Conservation (phyloP, 331 rosid species). For the Rosa hybrid region DNA sequence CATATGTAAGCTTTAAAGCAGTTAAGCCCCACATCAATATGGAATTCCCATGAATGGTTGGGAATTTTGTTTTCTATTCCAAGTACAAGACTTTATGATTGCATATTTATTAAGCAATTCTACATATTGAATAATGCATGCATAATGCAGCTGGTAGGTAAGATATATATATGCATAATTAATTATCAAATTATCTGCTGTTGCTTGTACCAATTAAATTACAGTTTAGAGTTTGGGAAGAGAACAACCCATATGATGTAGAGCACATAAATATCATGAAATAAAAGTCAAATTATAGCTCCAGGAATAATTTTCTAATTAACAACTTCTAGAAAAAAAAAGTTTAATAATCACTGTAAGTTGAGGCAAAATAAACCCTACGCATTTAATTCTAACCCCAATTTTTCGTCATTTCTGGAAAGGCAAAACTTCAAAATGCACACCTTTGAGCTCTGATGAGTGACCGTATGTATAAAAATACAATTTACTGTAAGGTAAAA, state of each 20-base stretch:
- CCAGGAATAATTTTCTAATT: too few relatives aligned
- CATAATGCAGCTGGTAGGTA: neutral
- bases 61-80: neutral
- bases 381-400: too few relatives aligned
- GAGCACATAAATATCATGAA: neutral
- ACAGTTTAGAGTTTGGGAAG: neutral
- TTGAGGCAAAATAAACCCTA: too few relatives aligned
- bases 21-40: neutral
- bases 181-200: too few relatives aligned
- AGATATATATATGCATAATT: neutral
- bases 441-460: too few relatives aligned
- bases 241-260: neutral
- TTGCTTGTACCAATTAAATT: neutral
- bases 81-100: neutral
- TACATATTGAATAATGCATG: neutral
- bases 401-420: too few relatives aligned
- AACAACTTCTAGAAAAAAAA: too few relatives aligned
- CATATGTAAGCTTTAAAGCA: neutral
- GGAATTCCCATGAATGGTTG: neutral
- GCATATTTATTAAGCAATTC: neutral
- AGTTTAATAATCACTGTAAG: too few relatives aligned
- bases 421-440: too few relatives aligned
- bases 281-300: too few relatives aligned
- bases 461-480: too few relatives aligned
- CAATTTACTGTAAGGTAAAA: neutral